Conservation (phyloP, 2,329 filamentous ascomycete species). For the Paecilomyces dactylethromorphus region DNA sequence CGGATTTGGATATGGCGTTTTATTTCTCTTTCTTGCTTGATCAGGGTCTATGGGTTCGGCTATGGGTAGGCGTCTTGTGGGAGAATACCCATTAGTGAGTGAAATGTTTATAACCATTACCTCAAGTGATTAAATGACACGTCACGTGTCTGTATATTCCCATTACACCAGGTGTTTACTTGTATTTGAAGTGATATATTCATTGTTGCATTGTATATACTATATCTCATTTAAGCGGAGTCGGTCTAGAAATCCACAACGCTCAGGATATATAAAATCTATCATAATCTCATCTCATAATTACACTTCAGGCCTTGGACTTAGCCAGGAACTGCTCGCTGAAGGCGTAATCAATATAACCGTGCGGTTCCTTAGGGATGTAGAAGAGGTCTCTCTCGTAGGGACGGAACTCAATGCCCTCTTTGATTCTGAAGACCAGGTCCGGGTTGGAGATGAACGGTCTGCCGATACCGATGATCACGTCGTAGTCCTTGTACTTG, state of each 20-base stretch:
- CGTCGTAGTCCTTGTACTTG: constrained; percentile 22
- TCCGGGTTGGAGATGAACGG: constrained; percentile 42
- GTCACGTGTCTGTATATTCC: not conserved
- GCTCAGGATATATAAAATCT: too few species aligned
- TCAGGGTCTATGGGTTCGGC: not conserved
- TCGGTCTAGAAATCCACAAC: too few species aligned
- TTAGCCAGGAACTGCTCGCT: constrained; percentile 22
- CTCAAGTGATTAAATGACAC: not conserved
- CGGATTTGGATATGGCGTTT: not conserved
- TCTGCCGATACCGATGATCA: constrained; percentile 36
- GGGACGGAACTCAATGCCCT: constrained; percentile 28
- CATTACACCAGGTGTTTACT: not conserved
- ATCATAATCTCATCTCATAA: not conserved
- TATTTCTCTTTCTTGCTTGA: not conserved
- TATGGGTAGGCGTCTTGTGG: not conserved
- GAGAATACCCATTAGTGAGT: not conserved
- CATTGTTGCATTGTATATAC: not conserved
- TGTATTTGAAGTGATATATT: too few species aligned
- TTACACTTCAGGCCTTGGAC: not conserved
- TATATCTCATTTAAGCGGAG: not conserved
- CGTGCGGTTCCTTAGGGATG: constrained; percentile 22
- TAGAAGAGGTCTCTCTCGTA: constrained; percentile 41
- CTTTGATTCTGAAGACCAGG: constrained; percentile 35
- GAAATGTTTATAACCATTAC: not conserved
- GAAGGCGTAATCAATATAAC: constrained; percentile 35